Conservation (phyloP, 306 rosid species). For the Acacia confusa region DNA sequence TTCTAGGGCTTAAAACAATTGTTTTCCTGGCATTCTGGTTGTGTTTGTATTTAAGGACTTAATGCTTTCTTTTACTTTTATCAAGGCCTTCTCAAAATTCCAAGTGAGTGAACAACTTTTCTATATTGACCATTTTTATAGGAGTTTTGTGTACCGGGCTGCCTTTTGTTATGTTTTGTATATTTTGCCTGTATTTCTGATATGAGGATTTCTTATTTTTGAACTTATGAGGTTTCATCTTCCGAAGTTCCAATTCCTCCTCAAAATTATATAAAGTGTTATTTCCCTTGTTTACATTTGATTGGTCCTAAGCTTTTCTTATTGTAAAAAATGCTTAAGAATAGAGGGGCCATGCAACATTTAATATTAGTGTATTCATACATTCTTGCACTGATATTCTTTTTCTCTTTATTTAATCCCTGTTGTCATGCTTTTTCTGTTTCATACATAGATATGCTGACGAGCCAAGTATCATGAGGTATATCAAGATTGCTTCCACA, state of each 20-base stretch:
- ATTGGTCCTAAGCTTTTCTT: slow-evolving; percentile 12
- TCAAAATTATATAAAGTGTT: not conserved
- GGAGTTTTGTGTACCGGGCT: not conserved
- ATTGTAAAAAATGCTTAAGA: slow-evolving; percentile 1
- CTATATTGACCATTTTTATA: not conserved
- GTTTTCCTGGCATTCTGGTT: slow-evolving; percentile 16
- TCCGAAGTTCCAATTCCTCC: slow-evolving; percentile 5
- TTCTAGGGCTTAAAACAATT: slow-evolving; percentile 14
- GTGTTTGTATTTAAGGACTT: not conserved
- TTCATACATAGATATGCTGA: slow-evolving; percentile 62
- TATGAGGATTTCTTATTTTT: not conserved
- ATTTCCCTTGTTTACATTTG: slow-evolving; percentile 4
- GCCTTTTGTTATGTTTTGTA: not conserved
- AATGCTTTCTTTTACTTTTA: slow-evolving; percentile 22
- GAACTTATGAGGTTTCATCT: not conserved
- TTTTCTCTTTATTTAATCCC: slow-evolving; percentile 2
- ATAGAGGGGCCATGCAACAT: slow-evolving; percentile 1
- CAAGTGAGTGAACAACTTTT: not conserved
- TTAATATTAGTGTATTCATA: slow-evolving; percentile 10
- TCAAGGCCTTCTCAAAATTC: slow-evolving; percentile 15
- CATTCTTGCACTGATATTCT: slow-evolving; percentile 11
- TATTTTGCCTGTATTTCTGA: not conserved
- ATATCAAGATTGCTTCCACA: slow-evolving; percentile 88
- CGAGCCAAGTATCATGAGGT: slow-evolving; percentile 92
- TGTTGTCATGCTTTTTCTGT: slow-evolving; percentile 25